Evolutionary conservation across 306 rosid genomes (phyloP).

Genomic region (Cajanus cajan): DNA sequence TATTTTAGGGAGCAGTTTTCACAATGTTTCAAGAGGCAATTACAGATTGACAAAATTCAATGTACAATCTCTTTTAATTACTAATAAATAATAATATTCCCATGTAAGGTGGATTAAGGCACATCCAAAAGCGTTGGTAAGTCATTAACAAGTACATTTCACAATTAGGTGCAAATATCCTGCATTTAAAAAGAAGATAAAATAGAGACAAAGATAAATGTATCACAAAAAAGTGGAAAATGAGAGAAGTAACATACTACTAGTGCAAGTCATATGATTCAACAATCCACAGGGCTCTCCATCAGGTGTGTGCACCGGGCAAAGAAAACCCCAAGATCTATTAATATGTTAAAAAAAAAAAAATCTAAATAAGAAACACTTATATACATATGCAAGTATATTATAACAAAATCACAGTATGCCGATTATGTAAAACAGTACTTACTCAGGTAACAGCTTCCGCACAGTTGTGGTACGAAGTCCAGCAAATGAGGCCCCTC

Average conservation of each 20-base stretch:
- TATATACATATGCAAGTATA: neutral
- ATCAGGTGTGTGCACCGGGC: conserved; percentile 99
- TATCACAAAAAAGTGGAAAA: neutral
- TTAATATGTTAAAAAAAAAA: conserved; percentile 3
- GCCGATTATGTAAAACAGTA: conserved; percentile 20
- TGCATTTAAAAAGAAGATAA: neutral
- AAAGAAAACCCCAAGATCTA: conserved; percentile 98
- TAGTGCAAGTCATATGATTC: conserved; percentile 78
- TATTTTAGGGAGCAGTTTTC: neutral
- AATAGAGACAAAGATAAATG: neutral
- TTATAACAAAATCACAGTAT: neutral
- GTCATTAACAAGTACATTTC: neutral
- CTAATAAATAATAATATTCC: neutral
- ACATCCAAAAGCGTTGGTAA: neutral
- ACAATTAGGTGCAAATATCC: neutral
- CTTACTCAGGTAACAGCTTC: conserved; percentile 92
- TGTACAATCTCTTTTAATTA: neutral
- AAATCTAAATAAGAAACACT: neutral
- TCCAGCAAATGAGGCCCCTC: conserved; percentile 96
- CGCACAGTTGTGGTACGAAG: conserved; percentile 95
- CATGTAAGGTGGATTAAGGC: neutral
- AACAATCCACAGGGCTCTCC: conserved; percentile 98
- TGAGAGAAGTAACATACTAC: conserved; percentile 57
- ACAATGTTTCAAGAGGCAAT: neutral
- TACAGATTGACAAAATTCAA: neutral